Evolutionary conservation across 768 basidiomycete genomes (phyloP).

Genomic region (Serendipita indica): DNA sequence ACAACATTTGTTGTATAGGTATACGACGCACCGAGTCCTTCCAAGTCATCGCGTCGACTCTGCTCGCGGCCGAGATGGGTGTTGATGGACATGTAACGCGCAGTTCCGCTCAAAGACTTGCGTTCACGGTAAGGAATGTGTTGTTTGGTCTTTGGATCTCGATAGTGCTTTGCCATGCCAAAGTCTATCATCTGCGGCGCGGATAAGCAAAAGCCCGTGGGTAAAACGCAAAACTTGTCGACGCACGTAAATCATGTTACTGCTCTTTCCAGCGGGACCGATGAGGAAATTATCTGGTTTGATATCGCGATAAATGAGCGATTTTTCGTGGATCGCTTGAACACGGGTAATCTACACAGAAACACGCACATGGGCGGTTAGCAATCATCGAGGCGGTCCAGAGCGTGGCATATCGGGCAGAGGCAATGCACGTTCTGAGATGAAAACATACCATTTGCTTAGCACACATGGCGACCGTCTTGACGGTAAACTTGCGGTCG

Average conservation of each 20-base stretch:
- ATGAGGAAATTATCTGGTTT: slow-evolving; percentile 99
- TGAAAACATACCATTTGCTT: slow-evolving; percentile 79
- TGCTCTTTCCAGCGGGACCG: slow-evolving; percentile 83
- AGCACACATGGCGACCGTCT: slow-evolving; percentile 98
- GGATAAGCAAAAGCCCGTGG: background rate
- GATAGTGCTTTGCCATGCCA: slow-evolving; percentile 99
- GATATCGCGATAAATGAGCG: slow-evolving; percentile 92
- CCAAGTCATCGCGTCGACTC: slow-evolving; percentile 9
- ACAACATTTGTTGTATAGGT: too few relatives aligned
- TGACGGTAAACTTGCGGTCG: slow-evolving; percentile 90
- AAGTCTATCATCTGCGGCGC: slow-evolving; percentile 53
- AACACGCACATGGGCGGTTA: background rate
- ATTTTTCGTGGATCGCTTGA: slow-evolving; percentile 96
- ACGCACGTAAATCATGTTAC: slow-evolving; percentile 43
- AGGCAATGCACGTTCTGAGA: background rate
- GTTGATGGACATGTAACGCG: slow-evolving; percentile 99
- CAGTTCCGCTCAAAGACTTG: slow-evolving; percentile 91
- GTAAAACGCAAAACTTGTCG: too few relatives aligned
- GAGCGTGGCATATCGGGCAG: background rate
- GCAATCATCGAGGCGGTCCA: background rate
- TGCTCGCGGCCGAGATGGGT: slow-evolving; percentile 93
- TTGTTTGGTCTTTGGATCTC: slow-evolving; percentile 92
- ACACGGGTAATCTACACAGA: slow-evolving; percentile 51
- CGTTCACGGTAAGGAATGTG: slow-evolving; percentile 99
- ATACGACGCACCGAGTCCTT: slow-evolving; percentile 15